Base-by-base conservation (phyloP, 2,329 filamentous ascomycete species). In the Ceratocystiopsis brevicomis region DNA sequence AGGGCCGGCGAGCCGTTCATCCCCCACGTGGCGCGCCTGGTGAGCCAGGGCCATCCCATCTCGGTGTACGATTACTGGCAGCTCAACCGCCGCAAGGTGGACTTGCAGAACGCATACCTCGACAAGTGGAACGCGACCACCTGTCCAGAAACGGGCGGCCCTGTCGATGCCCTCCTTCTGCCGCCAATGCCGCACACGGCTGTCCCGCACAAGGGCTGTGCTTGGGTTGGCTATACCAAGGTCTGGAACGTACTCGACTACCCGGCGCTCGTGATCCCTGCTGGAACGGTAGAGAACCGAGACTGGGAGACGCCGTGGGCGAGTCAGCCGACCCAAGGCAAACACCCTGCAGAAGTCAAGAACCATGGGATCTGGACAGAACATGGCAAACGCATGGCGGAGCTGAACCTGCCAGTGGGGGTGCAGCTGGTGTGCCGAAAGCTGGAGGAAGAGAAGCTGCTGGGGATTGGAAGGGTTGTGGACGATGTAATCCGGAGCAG, bases 61-160 rank as follows among this genome's bases (percentile, higher is more conserved):
- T 75, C 71, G 0, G 72, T 78, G 0, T 78, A 72, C 45, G 62
- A 75, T 5, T 81, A 80, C 56, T 81, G 75, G 76, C 73, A 78
- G 50, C 61, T 81, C 8, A 79, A 78, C 56, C 70, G 61, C 47
- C 61, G 64, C 21, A 79, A 78, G 51, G 45, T 62, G 21, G 59
- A 57, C 0, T 59, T 64, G 19, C 71, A 76, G 48, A 66, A 74
- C 45, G 60, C 57, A 3, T 78, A 75, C 44, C 61, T 77, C 1
- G 64, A 74, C 40, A 69, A 73, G 45, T 80, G 74, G 75, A 67
- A 68, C 38, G 53, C 53, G 0, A 57, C 61, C 1, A 58, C 52
- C 15, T 69, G 65, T 3, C 53, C 59, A 0, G 47, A 33, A 0
- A 66, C 65, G 0, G 71, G 67, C 0, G 59, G 57, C 6, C 49